These are phyloP conservation scores for Porpolomopsis calyptriformis DNA, from an alignment of 768 basidiomycete species.

Conservation along the genomic window DNA sequence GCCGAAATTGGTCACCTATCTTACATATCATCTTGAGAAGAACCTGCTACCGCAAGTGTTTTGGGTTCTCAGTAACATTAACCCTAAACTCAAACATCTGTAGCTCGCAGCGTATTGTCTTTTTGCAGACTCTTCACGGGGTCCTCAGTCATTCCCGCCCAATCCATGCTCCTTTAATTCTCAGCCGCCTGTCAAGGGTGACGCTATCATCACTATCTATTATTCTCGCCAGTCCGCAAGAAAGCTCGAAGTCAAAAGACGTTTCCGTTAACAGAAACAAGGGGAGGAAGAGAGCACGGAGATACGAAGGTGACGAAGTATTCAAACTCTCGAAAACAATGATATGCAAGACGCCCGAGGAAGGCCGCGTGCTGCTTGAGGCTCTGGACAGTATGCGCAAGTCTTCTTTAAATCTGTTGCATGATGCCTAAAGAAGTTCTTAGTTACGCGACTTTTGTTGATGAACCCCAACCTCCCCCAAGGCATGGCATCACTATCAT, in stretches of 20 bases:
- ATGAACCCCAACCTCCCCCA: slow-evolving; percentile 40
- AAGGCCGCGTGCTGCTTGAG: slow-evolving; percentile 40
- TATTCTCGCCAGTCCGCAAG: slow-evolving; percentile 34
- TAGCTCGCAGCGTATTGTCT: slow-evolving; percentile 28
- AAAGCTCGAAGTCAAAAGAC: slow-evolving; percentile 16
- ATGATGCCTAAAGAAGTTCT: slow-evolving; percentile 1
- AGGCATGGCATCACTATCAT: slow-evolving; percentile 47
- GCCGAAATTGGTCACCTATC: slow-evolving; percentile 38
- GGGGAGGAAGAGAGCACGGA: slow-evolving; percentile 58
- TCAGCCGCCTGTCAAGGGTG: slow-evolving; percentile 45
- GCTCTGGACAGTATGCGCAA: slow-evolving; percentile 48
- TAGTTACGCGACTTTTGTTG: slow-evolving; percentile 43
- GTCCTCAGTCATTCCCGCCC: slow-evolving; percentile 35
- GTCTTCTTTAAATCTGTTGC: neutral
- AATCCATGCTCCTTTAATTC: slow-evolving; percentile 37
- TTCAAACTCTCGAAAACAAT: slow-evolving; percentile 41
- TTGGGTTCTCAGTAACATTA: neutral
- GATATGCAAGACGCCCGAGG: slow-evolving; percentile 38
- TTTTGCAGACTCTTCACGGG: slow-evolving; percentile 35
- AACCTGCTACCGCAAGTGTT: slow-evolving; percentile 34
- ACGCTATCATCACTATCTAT: slow-evolving; percentile 38
- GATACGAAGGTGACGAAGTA: slow-evolving; percentile 67
- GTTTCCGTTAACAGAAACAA: slow-evolving; percentile 25
- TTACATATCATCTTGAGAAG: slow-evolving; percentile 57
- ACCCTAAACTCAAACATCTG: slow-evolving; percentile 7